A percentile compares a stretch with the other conserved stretches of the same genome.
These are phyloP conservation scores for Phytophthora hybrid DNA, from an alignment of 352 stramenopile genomes.

Conservation along the genomic window DNA sequence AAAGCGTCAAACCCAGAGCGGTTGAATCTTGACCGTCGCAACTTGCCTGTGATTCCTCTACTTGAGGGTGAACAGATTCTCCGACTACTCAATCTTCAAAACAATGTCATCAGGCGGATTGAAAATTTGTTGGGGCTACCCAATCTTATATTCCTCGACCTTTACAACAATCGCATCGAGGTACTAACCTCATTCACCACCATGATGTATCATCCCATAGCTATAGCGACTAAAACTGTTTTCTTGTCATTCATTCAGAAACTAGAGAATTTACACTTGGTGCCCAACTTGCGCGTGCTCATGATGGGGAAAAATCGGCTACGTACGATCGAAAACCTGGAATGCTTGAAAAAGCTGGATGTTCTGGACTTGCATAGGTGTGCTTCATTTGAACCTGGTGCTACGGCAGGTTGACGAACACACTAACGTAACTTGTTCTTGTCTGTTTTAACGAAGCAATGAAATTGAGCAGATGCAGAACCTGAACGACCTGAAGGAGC, in stretches of 20 bases:
- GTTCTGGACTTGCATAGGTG: constrained; percentile 92
- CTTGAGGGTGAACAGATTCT: constrained; percentile 92
- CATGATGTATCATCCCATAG: neutral
- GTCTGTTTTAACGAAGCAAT: constrained; percentile 60
- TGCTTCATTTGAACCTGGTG: neutral
- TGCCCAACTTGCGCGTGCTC: constrained; percentile 90
- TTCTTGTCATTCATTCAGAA: constrained; percentile 38
- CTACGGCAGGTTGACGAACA: neutral
- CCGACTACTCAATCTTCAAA: constrained; percentile 92
- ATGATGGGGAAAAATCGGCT: constrained; percentile 94
- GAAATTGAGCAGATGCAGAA: constrained; percentile 90
- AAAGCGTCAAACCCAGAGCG: constrained; percentile 81
- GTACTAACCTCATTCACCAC: constrained; percentile 25
- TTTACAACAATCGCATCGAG: constrained; percentile 94
- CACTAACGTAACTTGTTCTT: neutral
- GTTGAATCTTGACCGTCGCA: constrained; percentile 91
- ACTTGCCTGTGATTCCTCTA: constrained; percentile 79
- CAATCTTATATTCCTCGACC: constrained; percentile 93
- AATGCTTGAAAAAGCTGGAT: constrained; percentile 89
- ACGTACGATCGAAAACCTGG: constrained; percentile 84
- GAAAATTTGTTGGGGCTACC: constrained; percentile 85
- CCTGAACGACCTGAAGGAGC: constrained; percentile 81
- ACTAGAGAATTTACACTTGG: constrained; percentile 79
- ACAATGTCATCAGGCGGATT: constrained; percentile 90
- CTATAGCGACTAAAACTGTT: neutral